phyloP scores from a whole-genome alignment of 1,139 yeast genomes.

The Kodamaea ohmeri region DNA sequence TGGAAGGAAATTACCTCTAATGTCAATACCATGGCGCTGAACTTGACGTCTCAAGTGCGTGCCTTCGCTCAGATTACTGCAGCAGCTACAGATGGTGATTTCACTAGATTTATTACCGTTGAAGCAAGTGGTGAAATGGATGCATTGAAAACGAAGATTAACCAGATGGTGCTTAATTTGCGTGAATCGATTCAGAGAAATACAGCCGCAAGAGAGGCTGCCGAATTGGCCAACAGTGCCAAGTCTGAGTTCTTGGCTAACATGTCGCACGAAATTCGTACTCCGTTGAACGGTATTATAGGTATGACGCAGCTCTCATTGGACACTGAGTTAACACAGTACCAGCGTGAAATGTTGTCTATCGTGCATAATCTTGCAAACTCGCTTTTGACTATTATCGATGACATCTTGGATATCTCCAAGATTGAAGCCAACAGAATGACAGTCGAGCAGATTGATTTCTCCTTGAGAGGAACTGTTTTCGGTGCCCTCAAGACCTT shows the following conservation, averaged over 20 bases:
- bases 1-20: constrained; percentile 94
- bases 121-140: constrained; percentile 95
- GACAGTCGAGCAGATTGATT: constrained; percentile 88
- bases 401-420: constrained; percentile 85
- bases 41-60: constrained; percentile 86
- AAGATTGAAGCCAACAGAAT: constrained; percentile 89
- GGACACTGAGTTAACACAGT: constrained; percentile 83
- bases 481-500: constrained; percentile 85
- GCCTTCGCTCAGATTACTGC: constrained; percentile 93
- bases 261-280: constrained; percentile 88
- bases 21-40: constrained; percentile 90
- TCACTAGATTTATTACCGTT: constrained; percentile 83
- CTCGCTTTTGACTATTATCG: constrained; percentile 78
- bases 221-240: constrained; percentile 86
- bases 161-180: constrained; percentile 85
- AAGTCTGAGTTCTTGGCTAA: constrained; percentile 88
- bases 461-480: constrained; percentile 79
- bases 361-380: constrained; percentile 85
- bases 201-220: constrained; percentile 92
- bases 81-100: constrained; percentile 92
- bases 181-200: constrained; percentile 88
- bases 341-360: constrained; percentile 85
- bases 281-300: constrained; percentile 89
- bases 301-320: constrained; percentile 89
- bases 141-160: constrained; percentile 83